These are phyloP conservation scores for Dictyostelium firmibasis DNA, from an alignment of 78 protist genomes.

Conservation along the genomic window DNA sequence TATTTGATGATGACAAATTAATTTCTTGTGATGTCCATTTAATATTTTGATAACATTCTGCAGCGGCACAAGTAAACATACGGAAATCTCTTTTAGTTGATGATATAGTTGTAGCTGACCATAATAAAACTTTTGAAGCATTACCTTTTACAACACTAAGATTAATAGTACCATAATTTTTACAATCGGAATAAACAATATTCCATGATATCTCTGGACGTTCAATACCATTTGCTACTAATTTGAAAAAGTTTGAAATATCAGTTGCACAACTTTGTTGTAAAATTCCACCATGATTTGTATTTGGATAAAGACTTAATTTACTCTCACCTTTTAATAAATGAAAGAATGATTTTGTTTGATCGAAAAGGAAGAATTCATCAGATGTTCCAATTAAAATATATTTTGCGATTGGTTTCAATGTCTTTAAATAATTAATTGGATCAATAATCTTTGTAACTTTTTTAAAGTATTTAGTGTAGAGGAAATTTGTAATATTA, in stretches of 20 bases:
- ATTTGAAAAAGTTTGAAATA: slow-evolving; percentile 17
- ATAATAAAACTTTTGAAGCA: neutral
- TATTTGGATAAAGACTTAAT: slow-evolving; percentile 1
- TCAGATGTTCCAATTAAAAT: slow-evolving; percentile 27
- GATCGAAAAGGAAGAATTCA: slow-evolving; percentile 58
- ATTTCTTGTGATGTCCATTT: neutral
- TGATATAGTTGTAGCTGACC: neutral
- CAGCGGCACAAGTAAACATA: neutral
- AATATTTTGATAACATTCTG: neutral
- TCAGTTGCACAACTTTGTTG: neutral
- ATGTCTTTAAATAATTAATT: neutral
- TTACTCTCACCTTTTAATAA: neutral
- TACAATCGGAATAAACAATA: neutral
- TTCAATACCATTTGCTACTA: neutral
- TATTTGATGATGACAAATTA: neutral
- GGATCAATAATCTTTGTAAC: slow-evolving; percentile 59
- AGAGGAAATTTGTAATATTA: neutral
- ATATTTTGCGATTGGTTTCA: neutral
- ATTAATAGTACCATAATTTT: neutral
- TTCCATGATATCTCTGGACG: slow-evolving; percentile 34
- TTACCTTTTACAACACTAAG: neutral
- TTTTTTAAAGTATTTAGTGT: neutral
- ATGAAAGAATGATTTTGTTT: slow-evolving; percentile 12
- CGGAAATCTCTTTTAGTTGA: slow-evolving; percentile 41
- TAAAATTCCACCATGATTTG: neutral